Percentiles rank a stretch among this genome's conserved stretches.
Conservation (phyloP, 2,329 filamentous ascomycete species). For the Aurifilum marmelostoma region DNA sequence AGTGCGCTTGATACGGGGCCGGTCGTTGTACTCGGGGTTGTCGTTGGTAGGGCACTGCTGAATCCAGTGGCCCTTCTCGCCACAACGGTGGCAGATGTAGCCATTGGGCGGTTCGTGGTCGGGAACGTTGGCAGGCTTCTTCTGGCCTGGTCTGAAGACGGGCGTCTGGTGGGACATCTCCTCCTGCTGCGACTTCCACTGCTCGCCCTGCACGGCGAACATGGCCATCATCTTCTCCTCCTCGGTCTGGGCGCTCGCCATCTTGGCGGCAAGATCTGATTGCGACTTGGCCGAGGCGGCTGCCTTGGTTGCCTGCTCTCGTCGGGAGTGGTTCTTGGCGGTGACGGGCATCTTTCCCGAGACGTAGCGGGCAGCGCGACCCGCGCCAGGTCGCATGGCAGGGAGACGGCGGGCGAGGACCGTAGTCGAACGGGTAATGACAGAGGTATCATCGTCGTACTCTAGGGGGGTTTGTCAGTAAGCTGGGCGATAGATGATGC, state of each 20-base stretch:
- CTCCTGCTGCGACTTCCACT: slow-evolving; percentile 92
- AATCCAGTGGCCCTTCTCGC: slow-evolving; percentile 99
- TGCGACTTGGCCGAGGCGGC: slow-evolving; percentile 54
- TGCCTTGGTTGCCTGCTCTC: slow-evolving; percentile 64
- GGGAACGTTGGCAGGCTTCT: slow-evolving; percentile 75
- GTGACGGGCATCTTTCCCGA: slow-evolving; percentile 92
- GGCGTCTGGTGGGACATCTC: slow-evolving; percentile 81
- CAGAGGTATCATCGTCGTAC: slow-evolving; percentile 97
- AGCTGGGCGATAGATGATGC: neutral
- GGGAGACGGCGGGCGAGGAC: slow-evolving; percentile 88
- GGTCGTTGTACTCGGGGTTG: slow-evolving; percentile 92
- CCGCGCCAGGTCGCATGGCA: slow-evolving; percentile 81
- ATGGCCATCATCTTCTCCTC: slow-evolving; percentile 93
- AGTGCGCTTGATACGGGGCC: slow-evolving; percentile 90
- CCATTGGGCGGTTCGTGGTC: slow-evolving; percentile 91
- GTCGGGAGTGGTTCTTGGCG: slow-evolving; percentile 77
- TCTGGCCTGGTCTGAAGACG: slow-evolving; percentile 63
- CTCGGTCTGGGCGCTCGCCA: slow-evolving; percentile 83
- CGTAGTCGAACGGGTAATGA: slow-evolving; percentile 92
- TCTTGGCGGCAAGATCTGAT: slow-evolving; percentile 62
- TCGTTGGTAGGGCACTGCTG: slow-evolving; percentile 98
- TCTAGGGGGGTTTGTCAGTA: slow-evolving; percentile 54
- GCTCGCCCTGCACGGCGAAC: slow-evolving; percentile 84
- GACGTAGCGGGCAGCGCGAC: slow-evolving; percentile 91
- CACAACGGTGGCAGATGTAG: slow-evolving; percentile 95